phyloP scores from a whole-genome alignment of 139 green algal genomes.

The Coelastrella sp. region DNA sequence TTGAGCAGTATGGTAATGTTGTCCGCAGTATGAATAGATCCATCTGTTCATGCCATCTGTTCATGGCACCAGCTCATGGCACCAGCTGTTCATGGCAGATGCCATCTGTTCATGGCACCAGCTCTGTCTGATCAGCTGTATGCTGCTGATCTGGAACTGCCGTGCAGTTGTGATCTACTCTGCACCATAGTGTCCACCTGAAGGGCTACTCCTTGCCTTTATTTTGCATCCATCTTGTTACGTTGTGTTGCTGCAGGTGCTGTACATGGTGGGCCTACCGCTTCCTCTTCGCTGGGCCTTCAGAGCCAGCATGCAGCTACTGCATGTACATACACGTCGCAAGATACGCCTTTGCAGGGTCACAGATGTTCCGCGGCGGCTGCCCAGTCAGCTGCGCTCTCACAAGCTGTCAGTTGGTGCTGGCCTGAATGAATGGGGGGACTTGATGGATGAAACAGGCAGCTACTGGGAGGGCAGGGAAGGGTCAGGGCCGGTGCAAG shows the following conservation, averaged over 20 bases:
- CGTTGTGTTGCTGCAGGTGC: not conserved
- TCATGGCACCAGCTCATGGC: no score
- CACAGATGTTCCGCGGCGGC: constrained; percentile 24
- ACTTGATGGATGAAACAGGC: not conserved
- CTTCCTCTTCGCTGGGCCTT: constrained; percentile 37
- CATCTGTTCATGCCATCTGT: no score
- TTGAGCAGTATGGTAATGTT: not conserved
- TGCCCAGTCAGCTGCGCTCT: constrained; percentile 47
- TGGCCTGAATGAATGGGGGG: constrained; percentile 25
- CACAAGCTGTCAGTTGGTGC: constrained; percentile 43
- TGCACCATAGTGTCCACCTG: not conserved
- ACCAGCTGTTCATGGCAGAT: no score
- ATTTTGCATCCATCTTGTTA: no score
- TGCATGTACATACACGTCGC: constrained; percentile 35
- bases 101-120: no score
- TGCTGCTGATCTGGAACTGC: no score
- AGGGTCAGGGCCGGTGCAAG: not conserved
- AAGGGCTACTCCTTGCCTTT: not conserved
- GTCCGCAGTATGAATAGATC: no score
- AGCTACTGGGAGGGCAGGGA: constrained; percentile 27
- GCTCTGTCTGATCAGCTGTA: no score
- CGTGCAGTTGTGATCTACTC: not conserved
- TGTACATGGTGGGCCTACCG: constrained; percentile 50
- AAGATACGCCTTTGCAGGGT: constrained; percentile 45
- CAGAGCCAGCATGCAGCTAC: constrained; percentile 32